Conservation (phyloP, 179 eudicot species). For the Vitellaria paradoxa region DNA sequence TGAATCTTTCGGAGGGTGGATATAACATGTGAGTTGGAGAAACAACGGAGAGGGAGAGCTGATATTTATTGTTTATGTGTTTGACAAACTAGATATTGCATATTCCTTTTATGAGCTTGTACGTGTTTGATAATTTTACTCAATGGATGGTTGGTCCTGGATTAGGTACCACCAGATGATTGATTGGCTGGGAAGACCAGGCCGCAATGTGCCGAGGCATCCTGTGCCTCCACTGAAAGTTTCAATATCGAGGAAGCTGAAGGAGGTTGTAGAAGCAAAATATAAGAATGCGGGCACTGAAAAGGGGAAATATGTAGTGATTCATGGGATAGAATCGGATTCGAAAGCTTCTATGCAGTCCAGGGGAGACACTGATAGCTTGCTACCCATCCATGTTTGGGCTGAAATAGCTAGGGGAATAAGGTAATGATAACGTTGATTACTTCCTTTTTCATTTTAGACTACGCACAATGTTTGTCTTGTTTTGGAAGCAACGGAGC, state of each 20-base stretch:
- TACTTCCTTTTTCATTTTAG: background rate
- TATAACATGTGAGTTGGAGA: conserved; percentile 60
- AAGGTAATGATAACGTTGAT: conserved; percentile 35
- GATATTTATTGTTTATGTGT: background rate
- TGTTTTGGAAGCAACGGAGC: too few species aligned
- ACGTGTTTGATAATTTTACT: background rate
- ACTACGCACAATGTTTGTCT: too few species aligned
- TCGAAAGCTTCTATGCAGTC: conserved; percentile 93
- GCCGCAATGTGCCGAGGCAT: conserved; percentile 52
- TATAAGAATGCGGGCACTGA: conserved; percentile 65
- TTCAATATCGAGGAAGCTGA: conserved; percentile 65
- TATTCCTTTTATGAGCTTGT: background rate
- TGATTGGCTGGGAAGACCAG: conserved; percentile 85
- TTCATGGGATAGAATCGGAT: conserved; percentile 79
- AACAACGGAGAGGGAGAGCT: background rate
- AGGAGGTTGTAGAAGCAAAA: conserved; percentile 67
- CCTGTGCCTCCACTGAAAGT: conserved; percentile 67
- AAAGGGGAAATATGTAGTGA: conserved; percentile 76
- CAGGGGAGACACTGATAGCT: conserved; percentile 81
- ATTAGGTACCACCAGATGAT: conserved; percentile 79
- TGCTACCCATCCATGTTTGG: conserved; percentile 77
- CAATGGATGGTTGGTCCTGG: too few species aligned
- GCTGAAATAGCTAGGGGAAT: conserved; percentile 53
- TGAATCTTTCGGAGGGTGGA: conserved; percentile 84
- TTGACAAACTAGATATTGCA: background rate